Evolutionary conservation across 257 asterid genomes (phyloP).

Genomic region (Nicotiana knightiana): DNA sequence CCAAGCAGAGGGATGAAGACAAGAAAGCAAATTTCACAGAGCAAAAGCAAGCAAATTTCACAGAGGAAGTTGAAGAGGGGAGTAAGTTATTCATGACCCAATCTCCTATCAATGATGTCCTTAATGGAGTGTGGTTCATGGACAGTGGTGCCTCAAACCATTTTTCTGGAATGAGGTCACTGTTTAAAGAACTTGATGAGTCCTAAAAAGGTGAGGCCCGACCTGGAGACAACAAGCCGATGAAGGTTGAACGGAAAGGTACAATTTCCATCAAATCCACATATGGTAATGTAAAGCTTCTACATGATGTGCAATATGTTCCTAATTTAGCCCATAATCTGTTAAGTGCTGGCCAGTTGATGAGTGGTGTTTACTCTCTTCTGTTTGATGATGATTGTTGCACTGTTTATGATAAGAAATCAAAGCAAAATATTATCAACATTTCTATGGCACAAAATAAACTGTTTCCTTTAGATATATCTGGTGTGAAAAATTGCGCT

Average conservation of each 20-base stretch:
- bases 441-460: neutral
- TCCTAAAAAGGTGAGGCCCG: neutral
- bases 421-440: neutral
- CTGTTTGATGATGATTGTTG: conserved; percentile 7
- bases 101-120: too few species aligned
- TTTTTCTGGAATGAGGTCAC: neutral
- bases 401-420: neutral
- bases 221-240: neutral
- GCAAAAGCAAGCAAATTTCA: neutral
- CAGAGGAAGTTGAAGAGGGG: neutral
- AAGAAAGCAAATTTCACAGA: neutral
- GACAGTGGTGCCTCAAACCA: conserved; percentile 8
- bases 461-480: conserved; percentile 2
- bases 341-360: conserved; percentile 12
- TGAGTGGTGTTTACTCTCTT: conserved; percentile 4
- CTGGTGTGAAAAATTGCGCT: neutral
- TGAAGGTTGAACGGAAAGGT: conserved; percentile 3
- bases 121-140: neutral
- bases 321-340: conserved; percentile 9
- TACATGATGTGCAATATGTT: neutral
- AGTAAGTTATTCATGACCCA: neutral
- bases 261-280: neutral
- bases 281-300: neutral
- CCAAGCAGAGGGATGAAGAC: neutral
- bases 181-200: conserved; percentile 11